Evolutionary conservation across 768 basidiomycete genomes (phyloP).

Genomic region (Filobasidium floriforme): DNA sequence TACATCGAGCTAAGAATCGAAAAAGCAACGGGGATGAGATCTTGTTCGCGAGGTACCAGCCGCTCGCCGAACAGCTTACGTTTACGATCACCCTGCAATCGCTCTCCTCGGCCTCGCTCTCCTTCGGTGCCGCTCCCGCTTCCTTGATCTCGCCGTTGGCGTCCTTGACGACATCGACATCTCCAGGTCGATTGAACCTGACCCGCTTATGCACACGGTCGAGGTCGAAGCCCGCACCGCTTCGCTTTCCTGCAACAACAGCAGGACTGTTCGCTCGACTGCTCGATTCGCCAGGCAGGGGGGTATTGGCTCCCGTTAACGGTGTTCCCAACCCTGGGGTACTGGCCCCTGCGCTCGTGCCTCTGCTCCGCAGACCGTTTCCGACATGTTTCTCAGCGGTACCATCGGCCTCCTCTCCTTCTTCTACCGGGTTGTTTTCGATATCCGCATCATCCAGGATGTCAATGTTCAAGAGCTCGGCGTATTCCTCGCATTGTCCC

Average conservation of each 20-base stretch:
- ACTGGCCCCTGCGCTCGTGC: slow-evolving; percentile 18
- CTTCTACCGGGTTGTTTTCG: slow-evolving; percentile 9
- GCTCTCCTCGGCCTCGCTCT: slow-evolving; percentile 33
- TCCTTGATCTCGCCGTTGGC: slow-evolving; percentile 49
- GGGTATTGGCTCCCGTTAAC: slow-evolving; percentile 7
- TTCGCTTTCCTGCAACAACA: slow-evolving; percentile 1
- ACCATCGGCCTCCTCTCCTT: slow-evolving; percentile 15
- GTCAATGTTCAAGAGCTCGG: slow-evolving; percentile 71
- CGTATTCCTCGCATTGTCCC: slow-evolving; percentile 83
- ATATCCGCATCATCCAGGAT: slow-evolving; percentile 44
- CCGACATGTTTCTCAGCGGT: slow-evolving; percentile 4
- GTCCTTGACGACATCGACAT: slow-evolving; percentile 11
- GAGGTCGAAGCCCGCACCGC: not conserved
- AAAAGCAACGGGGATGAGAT: slow-evolving; percentile 3
- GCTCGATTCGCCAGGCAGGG: not conserved
- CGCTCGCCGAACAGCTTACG: slow-evolving; percentile 33
- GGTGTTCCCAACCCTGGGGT: slow-evolving; percentile 11
- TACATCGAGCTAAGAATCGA: slow-evolving; percentile 69
- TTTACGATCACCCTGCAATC: slow-evolving; percentile 49
- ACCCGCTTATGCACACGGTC: not conserved
- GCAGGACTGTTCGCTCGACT: slow-evolving; percentile 12
- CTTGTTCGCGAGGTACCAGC: slow-evolving; percentile 54
- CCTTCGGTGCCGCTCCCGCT: slow-evolving; percentile 43
- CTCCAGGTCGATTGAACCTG: slow-evolving; percentile 4
- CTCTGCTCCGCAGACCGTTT: not conserved